Evolutionary conservation across 345 rosid genomes (phyloP).

Genomic region (Hirschfeldia incana): DNA sequence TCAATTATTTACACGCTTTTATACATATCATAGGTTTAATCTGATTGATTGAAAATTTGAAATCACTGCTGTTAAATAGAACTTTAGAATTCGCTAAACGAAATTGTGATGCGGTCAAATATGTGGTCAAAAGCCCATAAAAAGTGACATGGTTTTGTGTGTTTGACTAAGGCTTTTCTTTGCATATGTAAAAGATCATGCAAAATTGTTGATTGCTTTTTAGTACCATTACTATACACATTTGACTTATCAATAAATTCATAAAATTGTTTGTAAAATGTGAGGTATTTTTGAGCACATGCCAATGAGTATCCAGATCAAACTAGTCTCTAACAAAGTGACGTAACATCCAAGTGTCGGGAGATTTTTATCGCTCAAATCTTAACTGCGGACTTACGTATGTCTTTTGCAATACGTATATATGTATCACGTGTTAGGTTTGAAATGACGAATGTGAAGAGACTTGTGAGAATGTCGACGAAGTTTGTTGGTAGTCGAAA

Average conservation of each 20-base stretch:
- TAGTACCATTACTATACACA: conserved; percentile 26
- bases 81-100: neutral
- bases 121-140: too few species aligned
- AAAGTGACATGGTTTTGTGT: neutral
- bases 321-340: conserved; percentile 2
- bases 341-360: neutral
- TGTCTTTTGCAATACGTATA: neutral
- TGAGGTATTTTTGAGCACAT: conserved; percentile 37
- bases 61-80: neutral
- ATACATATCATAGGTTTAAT: neutral
- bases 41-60: neutral
- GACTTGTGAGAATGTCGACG: conserved; percentile 29
- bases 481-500: conserved; percentile 32
- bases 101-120: neutral
- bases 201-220: conserved; percentile 19
- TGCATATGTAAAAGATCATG: neutral
- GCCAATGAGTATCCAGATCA: conserved; percentile 38
- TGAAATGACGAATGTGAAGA: conserved; percentile 23
- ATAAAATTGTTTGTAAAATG: conserved; percentile 15
- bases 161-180: neutral
- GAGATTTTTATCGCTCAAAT: neutral
- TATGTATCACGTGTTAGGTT: conserved; percentile 32
- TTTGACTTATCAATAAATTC: conserved; percentile 32
- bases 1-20: neutral
- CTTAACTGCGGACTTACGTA: neutral